These are phyloP conservation scores for Rosellinia necatrix DNA, from an alignment of 2,329 filamentous ascomycete species.

Conservation along the genomic window DNA sequence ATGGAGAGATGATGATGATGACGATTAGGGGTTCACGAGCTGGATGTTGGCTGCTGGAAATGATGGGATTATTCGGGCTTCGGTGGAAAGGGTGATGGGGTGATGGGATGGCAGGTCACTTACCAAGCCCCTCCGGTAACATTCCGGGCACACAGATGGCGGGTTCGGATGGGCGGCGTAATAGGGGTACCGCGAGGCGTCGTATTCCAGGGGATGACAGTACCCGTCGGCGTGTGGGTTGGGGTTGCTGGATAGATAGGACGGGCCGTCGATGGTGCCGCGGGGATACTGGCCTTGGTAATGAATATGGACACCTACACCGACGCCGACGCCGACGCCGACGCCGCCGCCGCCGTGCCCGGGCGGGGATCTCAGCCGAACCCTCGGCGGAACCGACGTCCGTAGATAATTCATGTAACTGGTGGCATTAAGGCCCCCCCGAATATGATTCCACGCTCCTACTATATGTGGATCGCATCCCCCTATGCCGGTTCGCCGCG, in stretches of 20 bases:
- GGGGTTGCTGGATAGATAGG: neutral
- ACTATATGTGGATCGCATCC: neutral
- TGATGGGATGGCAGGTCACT: constrained; percentile 8
- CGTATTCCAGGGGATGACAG: neutral
- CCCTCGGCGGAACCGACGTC: constrained; percentile 2
- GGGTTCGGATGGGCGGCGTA: constrained; percentile 13
- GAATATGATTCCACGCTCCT: neutral
- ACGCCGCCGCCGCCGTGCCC: too few relatives aligned
- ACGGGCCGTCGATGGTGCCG: neutral
- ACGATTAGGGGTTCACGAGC: too few relatives aligned
- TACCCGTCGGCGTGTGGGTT: neutral
- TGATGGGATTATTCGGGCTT: too few relatives aligned
- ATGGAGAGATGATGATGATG: too few relatives aligned
- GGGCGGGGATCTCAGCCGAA: neutral
- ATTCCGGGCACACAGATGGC: constrained; percentile 32
- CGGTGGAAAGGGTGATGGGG: neutral
- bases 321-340: constrained; percentile 5
- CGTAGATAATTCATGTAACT: constrained; percentile 26
- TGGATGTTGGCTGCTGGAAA: neutral
- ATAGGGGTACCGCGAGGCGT: neutral
- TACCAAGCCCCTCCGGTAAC: constrained; percentile 36
- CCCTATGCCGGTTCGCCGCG: constrained; percentile 6
- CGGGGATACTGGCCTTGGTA: constrained; percentile 19
- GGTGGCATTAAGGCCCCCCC: neutral
- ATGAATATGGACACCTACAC: constrained; percentile 23